A percentile compares a stretch with the other conserved stretches of the same genome.
Conservation (phyloP, 371 early-diverging fungal species). For the Racocetra persica region DNA sequence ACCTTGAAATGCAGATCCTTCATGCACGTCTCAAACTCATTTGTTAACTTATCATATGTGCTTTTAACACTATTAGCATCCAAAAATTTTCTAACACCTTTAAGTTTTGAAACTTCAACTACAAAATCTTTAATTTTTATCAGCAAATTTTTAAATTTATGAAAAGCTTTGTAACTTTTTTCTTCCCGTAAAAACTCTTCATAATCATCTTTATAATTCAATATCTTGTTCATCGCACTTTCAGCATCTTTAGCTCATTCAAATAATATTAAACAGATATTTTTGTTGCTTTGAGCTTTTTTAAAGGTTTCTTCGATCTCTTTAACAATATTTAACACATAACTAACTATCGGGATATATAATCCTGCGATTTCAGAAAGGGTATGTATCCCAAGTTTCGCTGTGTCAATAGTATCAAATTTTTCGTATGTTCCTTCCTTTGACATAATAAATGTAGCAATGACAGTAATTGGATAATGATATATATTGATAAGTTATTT, state of each 20-base stretch:
- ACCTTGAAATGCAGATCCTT: conserved; percentile 2
- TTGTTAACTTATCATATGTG: background rate
- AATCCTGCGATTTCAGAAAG: background rate
- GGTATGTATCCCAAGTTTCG: no score
- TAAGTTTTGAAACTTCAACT: conserved; percentile 27
- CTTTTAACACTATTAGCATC: conserved; percentile 18
- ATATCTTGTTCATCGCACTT: conserved; percentile 8
- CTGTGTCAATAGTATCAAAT: no score
- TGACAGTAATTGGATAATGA: no score
- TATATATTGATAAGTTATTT: no score
- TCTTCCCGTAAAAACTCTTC: conserved; percentile 21
- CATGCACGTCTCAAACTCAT: conserved; percentile 20
- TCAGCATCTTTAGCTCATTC: conserved; percentile 27
- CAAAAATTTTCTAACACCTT: conserved; percentile 26
- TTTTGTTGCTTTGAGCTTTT: conserved; percentile 32
- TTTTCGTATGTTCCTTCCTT: no score
- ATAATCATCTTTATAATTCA: conserved; percentile 15
- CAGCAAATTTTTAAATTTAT: conserved; percentile 11
- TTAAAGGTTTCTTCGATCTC: conserved; percentile 23
- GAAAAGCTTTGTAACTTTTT: conserved; percentile 33
- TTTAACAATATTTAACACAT: background rate
- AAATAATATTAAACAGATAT: conserved; percentile 24
- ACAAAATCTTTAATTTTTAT: conserved; percentile 34
- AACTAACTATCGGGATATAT: conserved; percentile 25
- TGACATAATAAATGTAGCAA: no score